Evolutionary conservation across 78 protist species (phyloP).

Genomic region (Dictyostelium brefeldianum): DNA sequence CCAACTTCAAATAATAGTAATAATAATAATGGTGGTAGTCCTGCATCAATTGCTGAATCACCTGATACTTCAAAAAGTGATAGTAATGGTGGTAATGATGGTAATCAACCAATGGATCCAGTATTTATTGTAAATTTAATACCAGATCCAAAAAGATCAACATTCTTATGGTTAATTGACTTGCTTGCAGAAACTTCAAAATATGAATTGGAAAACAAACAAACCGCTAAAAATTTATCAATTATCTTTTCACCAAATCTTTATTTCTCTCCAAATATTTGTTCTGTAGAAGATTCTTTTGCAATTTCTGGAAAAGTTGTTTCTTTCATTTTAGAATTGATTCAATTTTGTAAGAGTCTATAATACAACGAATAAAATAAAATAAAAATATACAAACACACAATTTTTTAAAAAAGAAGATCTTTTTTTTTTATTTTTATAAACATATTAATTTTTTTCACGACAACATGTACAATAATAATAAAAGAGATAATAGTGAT

Average conservation of each 20-base stretch:
- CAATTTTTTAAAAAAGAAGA: background rate
- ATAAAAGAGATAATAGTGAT: background rate
- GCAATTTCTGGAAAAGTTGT: constrained; percentile 27
- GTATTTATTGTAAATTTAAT: constrained; percentile 1
- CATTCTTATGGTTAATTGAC: constrained; percentile 51
- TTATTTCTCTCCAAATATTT: constrained; percentile 15
- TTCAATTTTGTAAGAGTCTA: constrained; percentile 17
- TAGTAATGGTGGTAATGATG: background rate
- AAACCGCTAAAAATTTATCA: constrained; percentile 25
- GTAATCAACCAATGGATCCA: background rate
- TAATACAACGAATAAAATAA: background rate
- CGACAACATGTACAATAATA: too few relatives aligned
- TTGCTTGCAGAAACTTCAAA: constrained; percentile 6
- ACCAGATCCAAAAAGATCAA: constrained; percentile 3
- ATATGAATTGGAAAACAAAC: constrained; percentile 23
- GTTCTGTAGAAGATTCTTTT: constrained; percentile 25
- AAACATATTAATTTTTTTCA: too few relatives aligned
- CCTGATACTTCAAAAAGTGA: background rate
- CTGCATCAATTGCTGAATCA: background rate
- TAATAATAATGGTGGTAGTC: background rate
- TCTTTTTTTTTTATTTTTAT: background rate
- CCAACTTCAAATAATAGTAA: background rate
- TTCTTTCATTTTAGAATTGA: constrained; percentile 12
- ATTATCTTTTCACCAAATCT: constrained; percentile 59
- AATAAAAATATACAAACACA: background rate